phyloP scores from a whole-genome alignment of 495 filamentous ascomycete genomes.

The Parathielavia appendiculata region DNA sequence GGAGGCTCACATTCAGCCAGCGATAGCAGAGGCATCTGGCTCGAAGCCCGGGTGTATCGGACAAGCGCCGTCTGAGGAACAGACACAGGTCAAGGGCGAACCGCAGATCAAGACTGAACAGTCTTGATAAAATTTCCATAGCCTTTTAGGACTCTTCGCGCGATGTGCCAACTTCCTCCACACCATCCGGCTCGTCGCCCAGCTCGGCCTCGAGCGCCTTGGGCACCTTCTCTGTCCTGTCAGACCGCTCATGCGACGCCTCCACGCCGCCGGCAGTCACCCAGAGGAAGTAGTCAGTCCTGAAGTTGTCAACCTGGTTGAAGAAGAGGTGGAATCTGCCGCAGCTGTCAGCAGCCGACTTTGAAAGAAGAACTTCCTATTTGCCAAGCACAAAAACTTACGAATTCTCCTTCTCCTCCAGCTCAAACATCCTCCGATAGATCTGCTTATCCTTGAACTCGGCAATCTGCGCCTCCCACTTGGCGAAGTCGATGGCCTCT shows the following conservation, averaged over 20 bases:
- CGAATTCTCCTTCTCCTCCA: constrained; percentile 75
- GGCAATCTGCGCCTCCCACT: constrained; percentile 68
- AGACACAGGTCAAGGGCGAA: not conserved
- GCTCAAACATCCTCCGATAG: constrained; percentile 82
- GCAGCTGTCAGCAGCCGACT: constrained; percentile 13
- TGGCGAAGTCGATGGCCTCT: constrained; percentile 68
- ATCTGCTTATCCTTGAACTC: constrained; percentile 93
- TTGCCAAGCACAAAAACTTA: constrained; percentile 41
- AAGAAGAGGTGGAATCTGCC: constrained; percentile 75
- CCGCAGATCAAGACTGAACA: too few species aligned
- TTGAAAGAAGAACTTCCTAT: not conserved
- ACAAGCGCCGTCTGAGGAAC: too few species aligned
- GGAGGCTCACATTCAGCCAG: not conserved
- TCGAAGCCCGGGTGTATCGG: too few species aligned
- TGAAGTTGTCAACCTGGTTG: constrained; percentile 76
- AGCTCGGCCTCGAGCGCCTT: constrained; percentile 35
- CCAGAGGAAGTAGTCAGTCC: constrained; percentile 68
- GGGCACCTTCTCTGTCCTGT: constrained; percentile 29
- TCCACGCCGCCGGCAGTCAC: constrained; percentile 60
- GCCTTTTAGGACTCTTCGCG: not conserved
- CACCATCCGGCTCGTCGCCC: constrained; percentile 37
- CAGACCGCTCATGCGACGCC: constrained; percentile 43
- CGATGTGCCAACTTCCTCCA: constrained; percentile 31
- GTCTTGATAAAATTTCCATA: not conserved
- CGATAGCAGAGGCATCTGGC: not conserved